Percentiles rank a stretch among this genome's conserved stretches.
phyloP scores from a whole-genome alignment of 441 rosid species.

The Jatropha podagrica region DNA sequence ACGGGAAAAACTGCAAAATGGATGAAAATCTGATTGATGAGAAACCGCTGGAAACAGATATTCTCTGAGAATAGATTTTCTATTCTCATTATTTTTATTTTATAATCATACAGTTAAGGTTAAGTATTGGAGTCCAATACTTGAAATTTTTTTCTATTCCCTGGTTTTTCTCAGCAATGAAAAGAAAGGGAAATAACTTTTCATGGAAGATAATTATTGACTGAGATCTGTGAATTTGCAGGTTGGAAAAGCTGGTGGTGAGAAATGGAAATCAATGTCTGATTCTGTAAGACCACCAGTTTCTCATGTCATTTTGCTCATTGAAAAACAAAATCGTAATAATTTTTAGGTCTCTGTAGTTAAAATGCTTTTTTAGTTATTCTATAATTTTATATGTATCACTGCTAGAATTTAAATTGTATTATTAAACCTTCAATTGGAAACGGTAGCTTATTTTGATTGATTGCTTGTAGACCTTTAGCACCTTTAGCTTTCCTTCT shows the following conservation, averaged over 20 bases:
- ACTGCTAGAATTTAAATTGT: background rate
- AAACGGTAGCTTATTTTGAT: background rate
- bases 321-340: background rate
- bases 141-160: background rate
- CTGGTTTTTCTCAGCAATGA: background rate
- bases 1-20: background rate
- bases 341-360: background rate
- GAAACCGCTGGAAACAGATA: no score
- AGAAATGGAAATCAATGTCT: constrained; percentile 40
- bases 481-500: background rate
- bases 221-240: constrained; percentile 20
- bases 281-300: constrained; percentile 26
- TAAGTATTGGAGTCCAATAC: background rate
- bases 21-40: background rate
- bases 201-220: background rate
- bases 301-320: background rate
- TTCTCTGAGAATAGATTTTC: background rate
- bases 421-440: background rate
- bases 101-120: background rate
- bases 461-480: background rate
- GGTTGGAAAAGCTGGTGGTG: constrained; percentile 47
- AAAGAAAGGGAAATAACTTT: background rate
- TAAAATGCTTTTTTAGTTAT: background rate
- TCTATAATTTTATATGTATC: background rate
- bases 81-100: constrained; percentile 1